These are phyloP conservation scores for Tulasnella sp. DNA, from an alignment of 768 basidiomycete species.

Conservation along the genomic window DNA sequence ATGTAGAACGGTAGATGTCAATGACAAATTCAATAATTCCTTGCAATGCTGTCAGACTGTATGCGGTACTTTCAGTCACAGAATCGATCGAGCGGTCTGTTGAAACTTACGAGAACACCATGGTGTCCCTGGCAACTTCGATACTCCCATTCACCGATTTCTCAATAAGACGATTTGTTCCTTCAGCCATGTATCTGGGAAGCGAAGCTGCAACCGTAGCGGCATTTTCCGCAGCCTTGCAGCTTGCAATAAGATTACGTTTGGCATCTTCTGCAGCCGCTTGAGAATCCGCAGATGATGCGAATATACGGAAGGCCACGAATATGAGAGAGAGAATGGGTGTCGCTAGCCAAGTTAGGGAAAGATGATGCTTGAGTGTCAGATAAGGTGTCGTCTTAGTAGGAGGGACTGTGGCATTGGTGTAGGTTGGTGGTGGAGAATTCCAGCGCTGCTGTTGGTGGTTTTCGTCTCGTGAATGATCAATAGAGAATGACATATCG, in stretches of 20 bases:
- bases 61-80: conserved; percentile 22
- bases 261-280: conserved; percentile 57
- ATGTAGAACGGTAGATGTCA: conserved; percentile 82
- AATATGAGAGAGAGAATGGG: conserved; percentile 82
- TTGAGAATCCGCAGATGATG: conserved; percentile 58
- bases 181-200: conserved; percentile 77
- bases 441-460: conserved; percentile 13
- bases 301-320: conserved; percentile 67
- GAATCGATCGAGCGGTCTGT: not conserved
- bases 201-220: conserved; percentile 72
- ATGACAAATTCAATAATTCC: conserved; percentile 83
- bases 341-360: conserved; percentile 82
- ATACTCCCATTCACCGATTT: conserved; percentile 69
- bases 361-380: conserved; percentile 65
- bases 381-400: conserved; percentile 52
- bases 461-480: not conserved
- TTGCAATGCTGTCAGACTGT: conserved; percentile 69
- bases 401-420: not conserved
- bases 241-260: conserved; percentile 63
- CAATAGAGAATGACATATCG: too few species aligned
- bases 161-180: conserved; percentile 66
- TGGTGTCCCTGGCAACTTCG: conserved; percentile 56
- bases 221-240: conserved; percentile 71
- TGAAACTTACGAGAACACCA: conserved; percentile 29
- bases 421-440: conserved; percentile 8